These are phyloP conservation scores for Cryptosporidium xiaoi DNA, from an alignment of 169 alveolate species.

Conservation along the genomic window DNA sequence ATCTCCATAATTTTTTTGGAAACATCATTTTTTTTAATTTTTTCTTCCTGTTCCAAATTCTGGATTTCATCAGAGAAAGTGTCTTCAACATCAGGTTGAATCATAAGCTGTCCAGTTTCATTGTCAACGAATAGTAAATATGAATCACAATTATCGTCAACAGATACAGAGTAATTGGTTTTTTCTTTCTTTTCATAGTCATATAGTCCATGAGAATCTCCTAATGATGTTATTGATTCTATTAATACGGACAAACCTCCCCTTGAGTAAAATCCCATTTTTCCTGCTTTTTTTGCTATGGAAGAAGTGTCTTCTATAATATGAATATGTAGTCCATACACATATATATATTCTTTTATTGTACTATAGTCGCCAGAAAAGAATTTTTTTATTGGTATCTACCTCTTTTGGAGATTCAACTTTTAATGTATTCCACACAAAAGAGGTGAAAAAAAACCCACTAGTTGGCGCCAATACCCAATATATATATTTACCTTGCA, in stretches of 20 bases:
- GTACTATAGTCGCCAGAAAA: background rate
- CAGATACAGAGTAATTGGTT: slow-evolving; percentile 25
- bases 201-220: slow-evolving; percentile 67
- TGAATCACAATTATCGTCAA: slow-evolving; percentile 24
- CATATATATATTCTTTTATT: background rate
- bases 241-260: slow-evolving; percentile 59
- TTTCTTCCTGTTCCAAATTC: background rate
- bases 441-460: slow-evolving; percentile 15
- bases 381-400: background rate
- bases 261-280: slow-evolving; percentile 20
- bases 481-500: slow-evolving; percentile 1
- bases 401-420: background rate
- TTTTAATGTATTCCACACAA: slow-evolving; percentile 49
- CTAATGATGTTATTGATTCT: slow-evolving; percentile 68
- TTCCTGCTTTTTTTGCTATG: background rate
- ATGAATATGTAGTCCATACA: background rate
- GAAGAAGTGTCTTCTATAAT: background rate
- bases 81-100: slow-evolving; percentile 25
- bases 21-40: background rate
- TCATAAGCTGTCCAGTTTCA: slow-evolving; percentile 43
- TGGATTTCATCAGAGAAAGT: background rate
- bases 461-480: slow-evolving; percentile 61
- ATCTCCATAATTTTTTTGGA: slow-evolving; percentile 21
- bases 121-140: slow-evolving; percentile 15
- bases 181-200: slow-evolving; percentile 60